Conservation (phyloP, 306 rosid species). For the Herpetospermum pedunculosum region DNA sequence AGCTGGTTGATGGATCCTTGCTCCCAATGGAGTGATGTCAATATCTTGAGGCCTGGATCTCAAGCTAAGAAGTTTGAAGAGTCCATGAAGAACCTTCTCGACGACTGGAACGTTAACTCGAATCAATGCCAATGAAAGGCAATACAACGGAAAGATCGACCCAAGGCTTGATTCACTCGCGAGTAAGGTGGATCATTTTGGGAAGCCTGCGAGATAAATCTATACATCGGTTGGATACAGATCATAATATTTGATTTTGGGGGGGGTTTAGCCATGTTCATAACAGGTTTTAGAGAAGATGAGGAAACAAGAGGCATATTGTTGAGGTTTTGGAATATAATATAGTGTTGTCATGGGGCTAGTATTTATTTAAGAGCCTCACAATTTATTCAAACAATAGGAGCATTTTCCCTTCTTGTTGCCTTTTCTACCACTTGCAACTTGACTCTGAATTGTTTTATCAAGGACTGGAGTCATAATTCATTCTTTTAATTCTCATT, state of each 20-base stretch:
- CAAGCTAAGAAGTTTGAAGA: constrained; percentile 78
- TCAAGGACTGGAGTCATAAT: background rate
- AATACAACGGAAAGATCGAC: background rate
- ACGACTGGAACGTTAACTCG: constrained; percentile 53
- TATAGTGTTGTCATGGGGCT: background rate
- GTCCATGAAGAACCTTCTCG: constrained; percentile 55
- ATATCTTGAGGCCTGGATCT: constrained; percentile 60
- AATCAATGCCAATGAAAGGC: constrained; percentile 21
- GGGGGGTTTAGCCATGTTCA: background rate
- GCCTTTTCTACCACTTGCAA: background rate
- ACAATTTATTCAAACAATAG: constrained; percentile 5
- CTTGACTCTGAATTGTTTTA: background rate
- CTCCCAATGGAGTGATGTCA: constrained; percentile 86
- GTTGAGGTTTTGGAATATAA: background rate
- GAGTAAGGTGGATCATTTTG: background rate
- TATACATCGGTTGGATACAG: background rate
- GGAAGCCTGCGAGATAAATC: background rate
- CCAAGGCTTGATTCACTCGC: background rate
- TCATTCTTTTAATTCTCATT: background rate
- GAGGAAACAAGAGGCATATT: background rate
- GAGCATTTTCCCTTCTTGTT: background rate
- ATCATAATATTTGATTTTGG: background rate
- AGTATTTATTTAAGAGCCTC: background rate
- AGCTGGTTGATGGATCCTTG: constrained; percentile 90
- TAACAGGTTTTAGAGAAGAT: constrained; percentile 7